A percentile compares a stretch with the other conserved stretches of the same genome.
phyloP scores from a whole-genome alignment of 768 basidiomycete species.

The Tricholoma terreum region DNA sequence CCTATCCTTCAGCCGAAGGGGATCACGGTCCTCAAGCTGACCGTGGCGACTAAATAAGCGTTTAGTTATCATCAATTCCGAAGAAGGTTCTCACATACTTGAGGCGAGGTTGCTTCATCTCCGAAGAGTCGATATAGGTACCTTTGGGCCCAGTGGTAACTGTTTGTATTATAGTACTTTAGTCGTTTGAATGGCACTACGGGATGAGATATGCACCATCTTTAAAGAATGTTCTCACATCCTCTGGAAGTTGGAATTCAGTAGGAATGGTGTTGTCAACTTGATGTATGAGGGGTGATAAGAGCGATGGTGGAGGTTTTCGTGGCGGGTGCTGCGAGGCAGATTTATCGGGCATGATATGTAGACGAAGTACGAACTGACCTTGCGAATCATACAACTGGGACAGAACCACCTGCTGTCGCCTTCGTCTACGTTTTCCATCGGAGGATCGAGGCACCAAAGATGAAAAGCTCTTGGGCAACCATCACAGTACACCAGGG shows the following conservation, averaged over 20 bases:
- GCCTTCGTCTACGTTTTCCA: slow-evolving; percentile 84
- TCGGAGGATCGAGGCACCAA: slow-evolving; percentile 93
- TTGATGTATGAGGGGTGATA: slow-evolving; percentile 70
- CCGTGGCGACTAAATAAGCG: slow-evolving; percentile 63
- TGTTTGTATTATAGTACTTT: slow-evolving; percentile 31
- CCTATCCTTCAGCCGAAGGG: slow-evolving; percentile 80
- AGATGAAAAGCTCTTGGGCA: slow-evolving; percentile 96
- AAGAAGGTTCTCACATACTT: slow-evolving; percentile 57
- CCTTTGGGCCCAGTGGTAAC: slow-evolving; percentile 80
- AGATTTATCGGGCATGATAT: slow-evolving; percentile 17
- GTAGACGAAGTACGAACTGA: slow-evolving; percentile 31
- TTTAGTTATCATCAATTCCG: slow-evolving; percentile 12
- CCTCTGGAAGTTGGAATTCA: slow-evolving; percentile 85
- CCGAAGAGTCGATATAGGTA: slow-evolving; percentile 77
- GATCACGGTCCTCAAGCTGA: slow-evolving; percentile 88
- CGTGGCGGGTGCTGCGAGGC: slow-evolving; percentile 58
- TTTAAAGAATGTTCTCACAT: slow-evolving; percentile 79
- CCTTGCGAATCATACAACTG: slow-evolving; percentile 64
- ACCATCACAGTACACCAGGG: slow-evolving; percentile 94
- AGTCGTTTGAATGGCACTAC: slow-evolving; percentile 4
- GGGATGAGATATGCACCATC: slow-evolving; percentile 57
- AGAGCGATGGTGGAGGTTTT: slow-evolving; percentile 62
- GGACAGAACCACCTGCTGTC: slow-evolving; percentile 85
- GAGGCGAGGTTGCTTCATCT: slow-evolving; percentile 70
- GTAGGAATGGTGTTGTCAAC: slow-evolving; percentile 67